Evolutionary conservation across 176 grass and related monocot species (phyloP), one percentile per base, ranked within the genome.

Genomic region (Musa itinerans): DNA sequence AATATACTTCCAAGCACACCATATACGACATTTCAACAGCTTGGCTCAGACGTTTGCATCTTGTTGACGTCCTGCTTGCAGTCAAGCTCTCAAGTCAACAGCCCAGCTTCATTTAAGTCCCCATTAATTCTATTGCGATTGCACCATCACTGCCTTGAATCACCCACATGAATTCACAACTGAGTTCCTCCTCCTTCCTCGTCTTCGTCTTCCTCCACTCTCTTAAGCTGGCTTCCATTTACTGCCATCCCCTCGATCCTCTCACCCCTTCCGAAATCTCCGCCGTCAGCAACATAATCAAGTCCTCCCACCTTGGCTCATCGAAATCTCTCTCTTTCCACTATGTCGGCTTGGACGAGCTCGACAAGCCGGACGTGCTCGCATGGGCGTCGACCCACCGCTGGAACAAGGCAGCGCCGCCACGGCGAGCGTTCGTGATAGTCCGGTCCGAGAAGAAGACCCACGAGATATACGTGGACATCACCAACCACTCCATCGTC

Each of bases 291-390:
- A 26, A 3, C 13, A 56, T 87, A 23, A 76, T 89, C 72, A 71
- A 82, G 1, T 68, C 83, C 52, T 91, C 83, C n/a, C 68, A 68
- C 29, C 73, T 81, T 63, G 76, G 80, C 58, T 50, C 83, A 1
- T 63, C 54, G 15, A 51, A 19, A 17, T 63, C 76, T 2, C 75
- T 88, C 50, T 68, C 81, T 81, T 89, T 91, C 81, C 88, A 96
- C 78, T 96, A 89, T 71, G 83, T 96, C 50, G 89, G 87, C 83
- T 87, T 96, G 53, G 89, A 96, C 78, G 92, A 96, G 78, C 89
- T 85, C 3, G 87, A 92, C 68, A 96, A 96, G 34, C 34, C 34
- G 34, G 34, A 43, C 34, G 4, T 43, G 74, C 3, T 88, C 11
- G 74, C 86, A 1, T 25, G 56, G 27, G 21, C 62, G 1, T 50